phyloP scores from a whole-genome alignment of 192 early-diverging fungal genomes.

The Fimicolochytrium jonesii region DNA sequence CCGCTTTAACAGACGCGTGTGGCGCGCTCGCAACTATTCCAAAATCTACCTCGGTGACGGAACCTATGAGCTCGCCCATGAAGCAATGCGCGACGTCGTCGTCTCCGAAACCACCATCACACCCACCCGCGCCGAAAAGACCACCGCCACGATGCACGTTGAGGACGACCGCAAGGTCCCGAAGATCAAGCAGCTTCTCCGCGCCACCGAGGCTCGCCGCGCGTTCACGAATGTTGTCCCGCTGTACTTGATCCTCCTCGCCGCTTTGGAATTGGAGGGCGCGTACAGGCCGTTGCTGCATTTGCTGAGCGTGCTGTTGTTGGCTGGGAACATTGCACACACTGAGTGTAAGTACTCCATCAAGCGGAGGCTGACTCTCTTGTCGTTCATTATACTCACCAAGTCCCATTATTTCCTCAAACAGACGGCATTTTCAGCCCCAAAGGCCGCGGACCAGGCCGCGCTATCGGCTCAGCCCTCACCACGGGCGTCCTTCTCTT shows the following conservation, averaged over 20 bases:
- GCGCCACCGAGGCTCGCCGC: slow-evolving; percentile 22
- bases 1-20: slow-evolving; percentile 20
- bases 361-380: background rate
- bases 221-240: slow-evolving; percentile 20
- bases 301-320: slow-evolving; percentile 23
- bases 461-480: slow-evolving; percentile 9
- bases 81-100: slow-evolving; percentile 21
- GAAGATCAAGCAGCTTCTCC: slow-evolving; percentile 5
- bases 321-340: slow-evolving; percentile 21
- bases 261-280: slow-evolving; percentile 29
- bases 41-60: slow-evolving; percentile 36
- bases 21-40: slow-evolving; percentile 24
- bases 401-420: background rate
- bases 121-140: slow-evolving; percentile 12
- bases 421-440: slow-evolving; percentile 12
- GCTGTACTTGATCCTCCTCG: slow-evolving; percentile 24
- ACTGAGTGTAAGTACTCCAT: slow-evolving; percentile 17
- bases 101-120: slow-evolving; percentile 17
- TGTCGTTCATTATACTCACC: background rate
- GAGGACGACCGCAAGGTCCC: background rate
- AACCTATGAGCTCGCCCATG: slow-evolving; percentile 21
- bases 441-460: background rate
- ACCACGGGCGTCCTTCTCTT: slow-evolving; percentile 16
- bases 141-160: slow-evolving; percentile 16
- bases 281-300: slow-evolving; percentile 30